Base-by-base conservation (phyloP, 371 early-diverging fungal genomes). In the Rhizopus delemar region DNA sequence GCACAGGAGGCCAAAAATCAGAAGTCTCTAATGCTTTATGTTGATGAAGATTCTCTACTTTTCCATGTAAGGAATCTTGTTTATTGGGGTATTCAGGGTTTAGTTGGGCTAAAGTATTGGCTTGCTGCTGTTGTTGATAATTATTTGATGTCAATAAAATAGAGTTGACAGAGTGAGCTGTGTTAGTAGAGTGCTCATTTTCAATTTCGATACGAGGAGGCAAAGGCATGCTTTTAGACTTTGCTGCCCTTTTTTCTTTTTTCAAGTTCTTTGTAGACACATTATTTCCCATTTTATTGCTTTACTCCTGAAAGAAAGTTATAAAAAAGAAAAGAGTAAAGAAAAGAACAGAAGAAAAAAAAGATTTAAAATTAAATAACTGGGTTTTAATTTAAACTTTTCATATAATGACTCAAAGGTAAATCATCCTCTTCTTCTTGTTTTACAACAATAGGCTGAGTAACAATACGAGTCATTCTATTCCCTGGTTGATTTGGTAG, bases 101-200 rank as follows among this genome's bases (percentile, higher is more conserved):
- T 13, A 78, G 35, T 46, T 73, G 75, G 13, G 75, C 64, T 13
- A 78, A 54, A 5, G 78, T 53, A 11, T 63, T 59, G 51, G 39
- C 35, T 52, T 53, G 8, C 45, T 32, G 62, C 34, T 66, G 9
- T 48, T 49, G 15, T 46, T 56, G 31, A 32, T 64, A 65, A 49
- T 67, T 70, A 55, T 71, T 71, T 1, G 73, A 70, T 32, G 69
- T 74, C 7, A 78, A 8, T 3, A 78, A 48, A 22, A 80, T 80
- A 0, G 80, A 80, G 54, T 62, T 75, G 51, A 75, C 72, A 5
- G 80, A 80, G 35, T 74, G 74, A 0, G 80, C 74, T 15, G 80
- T 80, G 50, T 75, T 77, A n/a, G 66, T 74, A 34, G 73, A 69
- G 39, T 73, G 63, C 13, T 77, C 75, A 56, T 80, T 77, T 32